Percentiles rank a stretch among this genome's conserved stretches.
These are phyloP conservation scores for Cadophora gregata DNA, from an alignment of 2,329 filamentous ascomycete genomes.

Conservation along the genomic window DNA sequence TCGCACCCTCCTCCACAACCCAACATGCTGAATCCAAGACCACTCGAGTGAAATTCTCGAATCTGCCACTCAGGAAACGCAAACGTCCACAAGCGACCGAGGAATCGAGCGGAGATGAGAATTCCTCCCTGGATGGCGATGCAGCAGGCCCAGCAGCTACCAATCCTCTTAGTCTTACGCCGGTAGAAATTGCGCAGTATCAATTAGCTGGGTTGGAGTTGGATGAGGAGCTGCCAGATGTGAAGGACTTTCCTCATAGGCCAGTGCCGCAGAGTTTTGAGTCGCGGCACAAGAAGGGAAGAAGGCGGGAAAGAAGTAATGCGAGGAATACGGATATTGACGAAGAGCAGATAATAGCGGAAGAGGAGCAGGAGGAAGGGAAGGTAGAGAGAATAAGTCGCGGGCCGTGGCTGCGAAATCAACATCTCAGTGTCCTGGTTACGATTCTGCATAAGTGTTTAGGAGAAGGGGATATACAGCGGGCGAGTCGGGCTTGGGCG, in stretches of 20 bases:
- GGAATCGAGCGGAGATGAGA: slow-evolving; percentile 19
- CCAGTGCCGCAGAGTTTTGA: slow-evolving; percentile 40
- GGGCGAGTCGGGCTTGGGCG: slow-evolving; percentile 77
- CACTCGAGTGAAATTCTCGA: slow-evolving; percentile 24
- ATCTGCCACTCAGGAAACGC: slow-evolving; percentile 34
- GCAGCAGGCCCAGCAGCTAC: slow-evolving; percentile 40
- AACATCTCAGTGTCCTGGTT: slow-evolving; percentile 70
- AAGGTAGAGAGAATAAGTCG: slow-evolving; percentile 16
- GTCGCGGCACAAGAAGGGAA: slow-evolving; percentile 21
- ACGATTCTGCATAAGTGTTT: slow-evolving; percentile 76
- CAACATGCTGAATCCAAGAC: slow-evolving; percentile 24
- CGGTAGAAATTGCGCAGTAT: slow-evolving; percentile 58
- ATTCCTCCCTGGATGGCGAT: slow-evolving; percentile 29
- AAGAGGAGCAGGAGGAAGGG: slow-evolving; percentile 26
- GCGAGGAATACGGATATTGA: slow-evolving; percentile 32
- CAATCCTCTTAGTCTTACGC: slow-evolving; percentile 62
- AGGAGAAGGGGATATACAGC: slow-evolving; percentile 69
- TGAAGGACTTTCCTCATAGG: slow-evolving; percentile 59
- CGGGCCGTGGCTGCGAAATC: slow-evolving; percentile 48
- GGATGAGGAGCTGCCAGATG: slow-evolving; percentile 50
- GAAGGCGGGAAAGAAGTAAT: slow-evolving; percentile 10
- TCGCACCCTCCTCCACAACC: slow-evolving; percentile 27
- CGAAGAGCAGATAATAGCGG: slow-evolving; percentile 18
- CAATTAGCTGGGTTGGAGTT: slow-evolving; percentile 58
- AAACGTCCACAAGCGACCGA: slow-evolving; percentile 25